Evolutionary conservation across 306 rosid genomes (phyloP).

Genomic region (Purshia tridentata): DNA sequence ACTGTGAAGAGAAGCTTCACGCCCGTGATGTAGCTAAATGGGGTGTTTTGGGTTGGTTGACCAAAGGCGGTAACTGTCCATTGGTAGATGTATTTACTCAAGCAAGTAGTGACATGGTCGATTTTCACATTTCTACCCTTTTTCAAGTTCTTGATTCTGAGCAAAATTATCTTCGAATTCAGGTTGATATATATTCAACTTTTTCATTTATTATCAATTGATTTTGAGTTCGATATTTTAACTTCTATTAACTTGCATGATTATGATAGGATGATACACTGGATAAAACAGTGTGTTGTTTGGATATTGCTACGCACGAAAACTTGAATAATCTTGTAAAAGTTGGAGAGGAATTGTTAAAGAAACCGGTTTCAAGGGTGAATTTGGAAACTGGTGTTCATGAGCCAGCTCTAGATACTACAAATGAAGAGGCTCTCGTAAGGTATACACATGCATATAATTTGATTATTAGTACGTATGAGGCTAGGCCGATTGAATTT

Average conservation of each 20-base stretch:
- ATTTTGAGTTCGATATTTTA: no score
- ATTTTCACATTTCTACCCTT: conserved; percentile 21
- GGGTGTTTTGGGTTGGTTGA: conserved; percentile 39
- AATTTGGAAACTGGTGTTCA: conserved; percentile 26
- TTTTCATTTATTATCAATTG: no score
- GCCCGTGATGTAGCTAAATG: conserved; percentile 35
- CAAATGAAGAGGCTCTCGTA: conserved; percentile 39
- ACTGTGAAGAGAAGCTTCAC: conserved; percentile 26
- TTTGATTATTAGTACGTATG: conserved; percentile 28
- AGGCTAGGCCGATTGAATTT: no score
- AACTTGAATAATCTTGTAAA: conserved; percentile 31
- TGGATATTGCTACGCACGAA: conserved; percentile 32
- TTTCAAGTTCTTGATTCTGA: conserved; percentile 33
- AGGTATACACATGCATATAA: conserved; percentile 11
- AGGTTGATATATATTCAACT: neutral
- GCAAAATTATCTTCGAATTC: conserved; percentile 32
- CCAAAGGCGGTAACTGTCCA: conserved; percentile 22
- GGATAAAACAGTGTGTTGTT: conserved; percentile 12
- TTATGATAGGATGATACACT: conserved; percentile 10
- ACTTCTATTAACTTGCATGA: no score
- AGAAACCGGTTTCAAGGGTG: conserved; percentile 34
- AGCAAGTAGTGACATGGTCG: conserved; percentile 36
- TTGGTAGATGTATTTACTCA: conserved; percentile 29
- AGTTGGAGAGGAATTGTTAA: conserved; percentile 33
- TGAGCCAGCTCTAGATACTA: conserved; percentile 18